Evolutionary conservation across 2,329 filamentous ascomycete species (phyloP), one percentile per base, ranked within the genome.

Genomic region (Falciphora oryzae): DNA sequence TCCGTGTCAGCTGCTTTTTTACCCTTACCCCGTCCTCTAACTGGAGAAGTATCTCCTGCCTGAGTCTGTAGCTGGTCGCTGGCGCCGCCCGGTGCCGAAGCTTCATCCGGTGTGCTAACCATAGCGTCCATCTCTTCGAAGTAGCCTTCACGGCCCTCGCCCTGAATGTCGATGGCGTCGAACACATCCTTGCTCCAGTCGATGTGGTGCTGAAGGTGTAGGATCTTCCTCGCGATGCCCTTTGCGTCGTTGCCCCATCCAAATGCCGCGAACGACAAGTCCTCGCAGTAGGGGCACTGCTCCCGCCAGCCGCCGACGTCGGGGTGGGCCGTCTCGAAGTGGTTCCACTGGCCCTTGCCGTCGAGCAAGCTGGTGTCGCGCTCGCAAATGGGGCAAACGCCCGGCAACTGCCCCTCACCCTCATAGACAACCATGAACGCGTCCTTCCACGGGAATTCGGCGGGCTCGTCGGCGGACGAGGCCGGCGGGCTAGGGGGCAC

Each of bases 281-380:
- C 44, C 6, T n/a, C 6, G 44, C 44, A 53, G 22, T 53, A 53
- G 18, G 22, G 44, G 44, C 44, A 53, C 2, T 53, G 6, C 7
- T 53, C 18, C 44, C 6, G 6, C 16, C 14, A 16, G 44, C 44
- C 44, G 18, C n/a, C 22, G 8, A 38, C 31, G 16, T 25, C 50
- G 44, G 27, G 10, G 44, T 62, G 61, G 14, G 14, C 31, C 44
- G 10, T 62, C 18, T 32, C 56, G 31, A 14, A 64, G 63, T 64
- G 63, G 13, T 61, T 25, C 58, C 50, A 27, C 28, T 57, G 57
- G 16, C 60, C 32, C 57, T 61, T 38, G 18, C 6, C 11, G 50
- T 18, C 32, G 57, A 32, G 56, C 44, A 38, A 11, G 18, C 22
- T 57, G 28, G 35, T 35, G 2, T 57, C 57, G 22, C 22, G 38